phyloP scores from a whole-genome alignment of 768 basidiomycete genomes.

The Kwoniella dejecticola region DNA sequence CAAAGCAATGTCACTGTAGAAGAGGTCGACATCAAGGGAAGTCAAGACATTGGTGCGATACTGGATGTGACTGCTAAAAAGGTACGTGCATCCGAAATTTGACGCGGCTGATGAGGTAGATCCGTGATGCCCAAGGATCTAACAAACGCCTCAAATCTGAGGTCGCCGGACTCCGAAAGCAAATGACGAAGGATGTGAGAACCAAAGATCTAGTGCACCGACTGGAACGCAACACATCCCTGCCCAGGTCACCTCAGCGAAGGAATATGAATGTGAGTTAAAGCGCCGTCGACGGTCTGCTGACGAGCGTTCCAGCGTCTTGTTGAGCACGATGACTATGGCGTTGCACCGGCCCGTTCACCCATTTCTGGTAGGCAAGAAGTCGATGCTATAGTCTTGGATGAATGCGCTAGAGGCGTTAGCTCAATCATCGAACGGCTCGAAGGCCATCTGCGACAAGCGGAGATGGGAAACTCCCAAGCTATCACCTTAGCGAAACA shows the following conservation, averaged over 20 bases:
- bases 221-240: conserved; percentile 31
- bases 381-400: conserved; percentile 33
- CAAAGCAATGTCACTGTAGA: conserved; percentile 15
- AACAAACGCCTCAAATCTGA: conserved; percentile 77
- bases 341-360: conserved; percentile 11
- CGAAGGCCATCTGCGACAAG: conserved; percentile 30
- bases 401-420: conserved; percentile 36
- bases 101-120: conserved; percentile 58
- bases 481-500: conserved; percentile 22
- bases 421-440: conserved; percentile 34
- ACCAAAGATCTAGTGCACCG: conserved; percentile 20
- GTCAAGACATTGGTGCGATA: conserved; percentile 26
- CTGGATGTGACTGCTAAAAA: conserved; percentile 19
- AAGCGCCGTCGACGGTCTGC: background rate
- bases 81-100: background rate
- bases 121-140: conserved; percentile 69
- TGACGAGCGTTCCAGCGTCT: conserved; percentile 36
- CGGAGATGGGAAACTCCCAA: conserved; percentile 24
- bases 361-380: conserved; percentile 24
- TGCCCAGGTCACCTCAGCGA: conserved; percentile 55
- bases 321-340: conserved; percentile 27
- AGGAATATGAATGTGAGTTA: conserved; percentile 52
- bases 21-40: conserved; percentile 23
- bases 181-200: conserved; percentile 30
- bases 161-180: conserved; percentile 51